These are phyloP conservation scores for Metschnikowia henanensis DNA, from an alignment of 805 yeast genomes.

Conservation along the genomic window DNA sequence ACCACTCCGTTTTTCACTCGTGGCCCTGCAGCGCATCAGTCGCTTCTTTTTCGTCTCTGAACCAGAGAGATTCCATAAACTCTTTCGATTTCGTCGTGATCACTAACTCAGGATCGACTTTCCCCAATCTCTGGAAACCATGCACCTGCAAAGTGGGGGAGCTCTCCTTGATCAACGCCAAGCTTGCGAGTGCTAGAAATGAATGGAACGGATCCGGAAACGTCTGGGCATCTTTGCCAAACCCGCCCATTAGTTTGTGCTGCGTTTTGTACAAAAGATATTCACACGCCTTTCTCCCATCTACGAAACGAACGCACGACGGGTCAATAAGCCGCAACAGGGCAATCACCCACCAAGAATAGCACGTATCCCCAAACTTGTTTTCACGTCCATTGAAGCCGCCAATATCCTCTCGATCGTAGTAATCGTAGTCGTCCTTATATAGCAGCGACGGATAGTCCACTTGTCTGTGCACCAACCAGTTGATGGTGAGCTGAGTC, in stretches of 20 bases:
- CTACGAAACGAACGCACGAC: slow-evolving; percentile 29
- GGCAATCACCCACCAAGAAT: slow-evolving; percentile 79
- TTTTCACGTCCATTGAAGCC: slow-evolving; percentile 88
- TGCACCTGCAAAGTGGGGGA: slow-evolving; percentile 1
- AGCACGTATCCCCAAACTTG: slow-evolving; percentile 84
- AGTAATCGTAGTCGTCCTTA: slow-evolving; percentile 32
- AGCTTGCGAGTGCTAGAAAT: slow-evolving; percentile 57
- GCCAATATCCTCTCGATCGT: slow-evolving; percentile 58
- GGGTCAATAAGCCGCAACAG: slow-evolving; percentile 47
- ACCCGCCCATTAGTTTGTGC: slow-evolving; percentile 70
- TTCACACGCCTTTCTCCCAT: slow-evolving; percentile 31
- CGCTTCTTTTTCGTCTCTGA: too few relatives aligned
- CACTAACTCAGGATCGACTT: slow-evolving; percentile 18
- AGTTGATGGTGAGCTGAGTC: slow-evolving; percentile 43
- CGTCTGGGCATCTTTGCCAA: slow-evolving; percentile 61
- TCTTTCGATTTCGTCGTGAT: slow-evolving; percentile 12
- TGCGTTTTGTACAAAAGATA: slow-evolving; percentile 61
- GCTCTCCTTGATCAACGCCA: slow-evolving; percentile 32
- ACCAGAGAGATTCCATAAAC: slow-evolving; percentile 18
- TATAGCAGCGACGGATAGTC: slow-evolving; percentile 24
- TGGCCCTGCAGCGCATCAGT: not conserved
- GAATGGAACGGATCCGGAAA: slow-evolving; percentile 74
- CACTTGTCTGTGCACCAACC: slow-evolving; percentile 69
- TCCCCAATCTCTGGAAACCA: slow-evolving; percentile 8
- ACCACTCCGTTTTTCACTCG: not conserved